Percentiles rank a stretch among this genome's conserved stretches.
These are phyloP conservation scores for Flaveria sonorensis DNA, from an alignment of 129 eudicot species.

Conservation along the genomic window DNA sequence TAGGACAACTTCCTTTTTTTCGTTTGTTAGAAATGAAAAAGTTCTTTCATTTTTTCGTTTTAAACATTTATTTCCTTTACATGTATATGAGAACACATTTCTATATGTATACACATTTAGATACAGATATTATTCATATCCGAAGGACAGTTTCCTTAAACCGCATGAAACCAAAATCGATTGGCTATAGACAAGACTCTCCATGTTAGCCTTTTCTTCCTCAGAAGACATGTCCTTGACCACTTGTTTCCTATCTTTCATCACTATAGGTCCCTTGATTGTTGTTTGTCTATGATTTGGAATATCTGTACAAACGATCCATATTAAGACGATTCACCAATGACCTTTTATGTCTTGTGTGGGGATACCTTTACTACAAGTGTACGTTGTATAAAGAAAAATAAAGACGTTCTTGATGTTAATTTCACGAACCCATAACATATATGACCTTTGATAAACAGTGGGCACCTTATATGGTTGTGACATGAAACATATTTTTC, in stretches of 20 bases:
- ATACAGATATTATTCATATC: not conserved
- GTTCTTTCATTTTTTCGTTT: not conserved
- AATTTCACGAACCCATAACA: no score
- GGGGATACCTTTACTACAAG: not conserved
- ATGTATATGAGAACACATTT: not conserved
- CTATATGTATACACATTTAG: not conserved
- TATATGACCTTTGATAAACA: not conserved
- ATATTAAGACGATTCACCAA: conserved; percentile 20
- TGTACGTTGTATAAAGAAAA: not conserved
- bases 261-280: conserved; percentile 14
- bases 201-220: conserved; percentile 32
- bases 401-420: not conserved
- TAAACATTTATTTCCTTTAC: not conserved
- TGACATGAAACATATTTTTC: not conserved
- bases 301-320: conserved; percentile 15
- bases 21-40: not conserved
- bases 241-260: conserved; percentile 31
- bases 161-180: conserved; percentile 28
- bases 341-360: conserved; percentile 10
- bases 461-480: not conserved
- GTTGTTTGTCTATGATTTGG: conserved; percentile 23
- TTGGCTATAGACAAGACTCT: conserved; percentile 11
- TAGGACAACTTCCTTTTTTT: not conserved
- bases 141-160: conserved; percentile 17
- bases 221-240: conserved; percentile 31